phyloP scores from a whole-genome alignment of 1,284 basidiomycete genomes.

The Papiliotrema terrestris region DNA sequence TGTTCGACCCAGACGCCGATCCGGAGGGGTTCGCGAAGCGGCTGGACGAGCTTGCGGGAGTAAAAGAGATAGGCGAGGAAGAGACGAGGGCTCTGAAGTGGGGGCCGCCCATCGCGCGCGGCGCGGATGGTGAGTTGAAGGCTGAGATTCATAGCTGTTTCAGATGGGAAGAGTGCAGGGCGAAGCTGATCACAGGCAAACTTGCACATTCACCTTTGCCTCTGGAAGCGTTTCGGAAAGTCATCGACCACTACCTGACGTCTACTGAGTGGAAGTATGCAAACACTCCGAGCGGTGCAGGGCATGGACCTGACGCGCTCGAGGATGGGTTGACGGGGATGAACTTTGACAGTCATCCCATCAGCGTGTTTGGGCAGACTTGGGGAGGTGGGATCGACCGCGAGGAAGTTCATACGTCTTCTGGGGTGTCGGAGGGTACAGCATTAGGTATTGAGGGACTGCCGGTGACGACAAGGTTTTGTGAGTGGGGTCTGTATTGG shows the following conservation, averaged over 20 bases:
- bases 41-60: slow-evolving; percentile 42
- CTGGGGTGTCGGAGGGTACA: background rate
- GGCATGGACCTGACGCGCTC: background rate
- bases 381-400: background rate
- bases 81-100: slow-evolving; percentile 36
- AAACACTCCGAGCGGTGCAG: background rate
- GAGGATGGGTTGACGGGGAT: background rate
- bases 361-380: slow-evolving; percentile 3
- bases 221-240: slow-evolving; percentile 22
- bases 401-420: background rate
- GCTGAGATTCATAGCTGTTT: background rate
- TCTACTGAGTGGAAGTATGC: slow-evolving; percentile 40
- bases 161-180: background rate
- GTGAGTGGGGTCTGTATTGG: background rate
- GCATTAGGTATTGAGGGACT: background rate
- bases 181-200: background rate
- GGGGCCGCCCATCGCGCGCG: slow-evolving; percentile 27
- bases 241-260: slow-evolving; percentile 35
- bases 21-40: slow-evolving; percentile 36
- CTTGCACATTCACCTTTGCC: slow-evolving; percentile 14
- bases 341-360: slow-evolving; percentile 3
- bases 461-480: background rate
- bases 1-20: slow-evolving; percentile 36
- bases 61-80: slow-evolving; percentile 36
- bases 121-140: slow-evolving; percentile 6